A percentile compares a stretch with the other conserved stretches of the same genome.
Conservation (phyloP, 495 filamentous ascomycete species). For the Neurospora tetrasperma region DNA sequence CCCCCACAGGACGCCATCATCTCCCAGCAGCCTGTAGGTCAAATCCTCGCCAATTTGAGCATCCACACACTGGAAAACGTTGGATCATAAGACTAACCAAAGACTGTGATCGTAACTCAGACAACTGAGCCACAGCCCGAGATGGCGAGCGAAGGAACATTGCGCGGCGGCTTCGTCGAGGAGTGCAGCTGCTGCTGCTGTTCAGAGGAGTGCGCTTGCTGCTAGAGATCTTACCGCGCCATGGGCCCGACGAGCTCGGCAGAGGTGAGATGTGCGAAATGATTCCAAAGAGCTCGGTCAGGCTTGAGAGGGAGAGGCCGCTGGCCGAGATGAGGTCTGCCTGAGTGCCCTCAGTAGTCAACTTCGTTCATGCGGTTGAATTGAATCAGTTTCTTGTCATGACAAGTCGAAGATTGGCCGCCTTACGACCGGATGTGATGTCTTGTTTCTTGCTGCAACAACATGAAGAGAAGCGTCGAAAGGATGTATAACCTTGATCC, state of each 20-base stretch:
- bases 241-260: neutral
- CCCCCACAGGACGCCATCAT: constrained; percentile 11
- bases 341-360: neutral
- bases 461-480: neutral
- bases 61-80: neutral
- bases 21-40: constrained; percentile 18
- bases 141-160: constrained; percentile 6
- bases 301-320: neutral
- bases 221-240: constrained; percentile 7
- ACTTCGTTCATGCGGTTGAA: neutral
- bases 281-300: neutral
- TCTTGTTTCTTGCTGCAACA: neutral
- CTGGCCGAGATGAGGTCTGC: neutral
- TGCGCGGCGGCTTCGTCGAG: constrained; percentile 23
- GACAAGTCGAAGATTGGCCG: neutral
- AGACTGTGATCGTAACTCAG: neutral
- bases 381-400: neutral
- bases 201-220: constrained; percentile 18
- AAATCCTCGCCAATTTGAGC: neutral
- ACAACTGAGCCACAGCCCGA: constrained; percentile 21
- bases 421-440: neutral
- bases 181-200: constrained; percentile 23
- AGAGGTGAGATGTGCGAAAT: neutral
- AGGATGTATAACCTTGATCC: neutral
- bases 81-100: neutral